These are phyloP conservation scores for Dactylellina haptotyla DNA, from an alignment of 2,329 filamentous ascomycete genomes.

Conservation along the genomic window DNA sequence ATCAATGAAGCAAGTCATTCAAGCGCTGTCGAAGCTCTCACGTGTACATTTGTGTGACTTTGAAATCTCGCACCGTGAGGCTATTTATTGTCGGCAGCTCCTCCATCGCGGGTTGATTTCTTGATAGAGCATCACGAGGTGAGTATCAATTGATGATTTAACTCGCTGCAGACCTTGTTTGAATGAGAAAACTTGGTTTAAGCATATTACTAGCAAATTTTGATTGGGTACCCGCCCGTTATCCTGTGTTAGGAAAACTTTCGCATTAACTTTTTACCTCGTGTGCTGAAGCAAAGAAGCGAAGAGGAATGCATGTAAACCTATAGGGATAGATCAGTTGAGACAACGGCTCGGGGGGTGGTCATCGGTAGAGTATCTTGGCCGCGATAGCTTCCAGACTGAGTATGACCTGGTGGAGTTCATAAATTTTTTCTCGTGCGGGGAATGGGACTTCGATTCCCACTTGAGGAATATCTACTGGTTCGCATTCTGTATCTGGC, in stretches of 20 bases:
- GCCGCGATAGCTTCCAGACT: constrained; percentile 24
- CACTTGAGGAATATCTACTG: constrained; percentile 20
- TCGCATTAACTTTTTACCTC: constrained; percentile 16
- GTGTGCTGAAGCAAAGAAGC: constrained; percentile 9
- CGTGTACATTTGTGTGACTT: constrained; percentile 19
- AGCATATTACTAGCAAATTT: constrained; percentile 26
- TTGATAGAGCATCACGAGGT: constrained; percentile 41
- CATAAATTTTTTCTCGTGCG: neutral
- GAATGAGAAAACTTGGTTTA: constrained; percentile 24
- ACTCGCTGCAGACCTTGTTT: constrained; percentile 34
- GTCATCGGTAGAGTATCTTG: constrained; percentile 14
- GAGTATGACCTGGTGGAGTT: constrained; percentile 8
- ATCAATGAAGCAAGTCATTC: constrained; percentile 29
- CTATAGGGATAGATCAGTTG: constrained; percentile 42
- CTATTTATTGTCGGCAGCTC: too few relatives aligned
- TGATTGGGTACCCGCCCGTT: constrained; percentile 49
- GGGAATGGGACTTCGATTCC: neutral
- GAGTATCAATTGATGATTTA: constrained; percentile 27
- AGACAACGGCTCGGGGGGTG: constrained; percentile 47
- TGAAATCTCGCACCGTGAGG: too few relatives aligned
- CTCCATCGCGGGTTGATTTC: constrained; percentile 12
- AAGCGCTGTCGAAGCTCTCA: constrained; percentile 39
- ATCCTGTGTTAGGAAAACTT: constrained; percentile 22
- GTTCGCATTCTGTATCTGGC: neutral
- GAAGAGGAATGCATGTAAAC: constrained; percentile 25